Evolutionary conservation across 257 asterid species (phyloP).

Genomic region (Verbena officinalis): DNA sequence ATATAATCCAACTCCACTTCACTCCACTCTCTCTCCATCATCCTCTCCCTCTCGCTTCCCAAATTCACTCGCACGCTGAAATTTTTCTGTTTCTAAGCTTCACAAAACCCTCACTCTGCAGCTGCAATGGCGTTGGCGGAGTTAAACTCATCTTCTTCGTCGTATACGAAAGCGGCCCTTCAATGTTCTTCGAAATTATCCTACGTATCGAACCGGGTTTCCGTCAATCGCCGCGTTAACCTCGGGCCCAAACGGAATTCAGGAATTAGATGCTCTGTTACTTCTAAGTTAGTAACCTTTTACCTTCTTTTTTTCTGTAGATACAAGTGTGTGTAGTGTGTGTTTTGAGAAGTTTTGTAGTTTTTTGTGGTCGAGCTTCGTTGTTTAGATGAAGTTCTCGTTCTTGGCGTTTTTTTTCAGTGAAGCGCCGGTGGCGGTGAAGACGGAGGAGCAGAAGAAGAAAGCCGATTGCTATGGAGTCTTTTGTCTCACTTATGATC

Average conservation of each 20-base stretch:
- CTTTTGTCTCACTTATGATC: constrained; percentile 98
- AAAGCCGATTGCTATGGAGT: constrained; percentile 87
- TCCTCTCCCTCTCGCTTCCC: constrained; percentile 13
- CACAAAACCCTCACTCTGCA: constrained; percentile 6
- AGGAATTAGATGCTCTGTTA: constrained; percentile 74
- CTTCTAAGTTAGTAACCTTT: constrained; percentile 54
- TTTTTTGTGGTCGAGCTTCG: not conserved
- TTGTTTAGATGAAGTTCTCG: not conserved
- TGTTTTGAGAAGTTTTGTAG: not conserved
- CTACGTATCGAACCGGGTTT: constrained; percentile 46
- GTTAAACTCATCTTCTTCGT: constrained; percentile 50
- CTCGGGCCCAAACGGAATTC: constrained; percentile 43
- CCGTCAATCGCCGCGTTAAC: constrained; percentile 38
- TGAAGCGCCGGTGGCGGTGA: constrained; percentile 67
- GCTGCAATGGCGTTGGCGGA: constrained; percentile 84
- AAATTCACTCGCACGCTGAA: not conserved
- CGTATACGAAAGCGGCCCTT: constrained; percentile 34
- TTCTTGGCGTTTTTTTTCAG: constrained; percentile 40
- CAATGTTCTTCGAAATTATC: constrained; percentile 57
- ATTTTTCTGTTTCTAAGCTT: not conserved
- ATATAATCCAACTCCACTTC: no score
- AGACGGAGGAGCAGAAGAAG: constrained; percentile 67
- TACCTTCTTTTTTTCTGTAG: not conserved
- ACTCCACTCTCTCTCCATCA: not conserved
- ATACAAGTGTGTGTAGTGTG: not conserved